Evolutionary conservation across 345 rosid species (phyloP), one percentile per base, ranked within the genome.

Genomic region (Heritiera fomes): DNA sequence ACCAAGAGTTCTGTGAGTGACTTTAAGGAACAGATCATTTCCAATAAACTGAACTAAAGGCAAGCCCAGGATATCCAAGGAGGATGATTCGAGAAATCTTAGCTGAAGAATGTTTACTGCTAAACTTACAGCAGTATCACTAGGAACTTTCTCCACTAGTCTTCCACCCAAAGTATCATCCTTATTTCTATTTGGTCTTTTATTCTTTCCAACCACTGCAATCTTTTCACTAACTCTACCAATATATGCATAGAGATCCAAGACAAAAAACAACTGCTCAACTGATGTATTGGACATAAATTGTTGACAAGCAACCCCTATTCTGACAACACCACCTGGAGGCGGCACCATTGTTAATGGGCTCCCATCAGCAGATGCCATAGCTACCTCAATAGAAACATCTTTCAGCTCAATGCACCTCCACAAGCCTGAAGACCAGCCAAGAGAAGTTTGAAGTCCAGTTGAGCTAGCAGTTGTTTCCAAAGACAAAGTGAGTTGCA

Each of bases 1-100:
- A 30, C 99, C 99, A 52, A 96, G 98, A 71, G 98, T 94, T 87
- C 98, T 92, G 78, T 96, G 98, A 85, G 87, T 64, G 76, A 96
- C 98, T 85, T 94, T 94, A 82, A 89, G 75, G 70, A 72, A 86
- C 81, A 96, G 88, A 85, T 86, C 91, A 76, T 91, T 90, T 80
- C 98, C 99, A 77, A 79, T 80, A 82, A 96, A 94, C 81, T 91
- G 98, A 86, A 89, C 99, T 50, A 96, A 91, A 72, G 98, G 98
- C 88, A 76, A 84, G 79, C 85, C 97, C 84, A 90, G 89, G 78
- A 83, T 86, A 77, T 86, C 80, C 53, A 71, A 69, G 45, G 88
- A 83, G 40, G 94, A 89, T 76, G 94, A 88, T 84, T 94, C 98
- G 3, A 96, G 87, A 90, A 96, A 96, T 83, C 87, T 87, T 62